These are phyloP conservation scores for Penicillium robsamsonii DNA, from an alignment of 495 filamentous ascomycete species.

Conservation along the genomic window DNA sequence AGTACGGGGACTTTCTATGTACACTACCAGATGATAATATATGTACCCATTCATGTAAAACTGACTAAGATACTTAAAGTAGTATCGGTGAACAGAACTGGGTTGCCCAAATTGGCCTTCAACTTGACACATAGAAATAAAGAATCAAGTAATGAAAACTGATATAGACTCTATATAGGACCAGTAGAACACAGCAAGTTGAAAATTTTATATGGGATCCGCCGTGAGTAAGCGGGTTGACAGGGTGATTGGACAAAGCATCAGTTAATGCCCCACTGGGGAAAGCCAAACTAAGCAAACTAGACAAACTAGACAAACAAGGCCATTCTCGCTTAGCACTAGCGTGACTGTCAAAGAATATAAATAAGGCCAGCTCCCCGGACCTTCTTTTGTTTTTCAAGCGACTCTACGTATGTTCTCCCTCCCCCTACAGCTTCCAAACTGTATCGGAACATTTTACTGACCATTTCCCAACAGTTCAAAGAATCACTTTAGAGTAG, in stretches of 20 bases:
- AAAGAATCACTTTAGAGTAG: conserved; percentile 93
- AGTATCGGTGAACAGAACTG: no score
- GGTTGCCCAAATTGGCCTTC: no score
- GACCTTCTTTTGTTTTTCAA: conserved; percentile 40
- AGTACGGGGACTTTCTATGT: no score
- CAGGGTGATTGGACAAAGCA: not conserved
- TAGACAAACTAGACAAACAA: conserved; percentile 30
- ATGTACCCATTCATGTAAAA: no score
- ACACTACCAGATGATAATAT: no score
- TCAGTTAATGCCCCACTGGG: not conserved
- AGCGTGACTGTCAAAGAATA: conserved; percentile 19
- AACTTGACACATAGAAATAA: not conserved
- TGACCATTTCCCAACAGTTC: conserved; percentile 50
- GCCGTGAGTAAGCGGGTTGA: not conserved
- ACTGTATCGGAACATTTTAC: conserved; percentile 13
- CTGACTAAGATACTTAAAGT: no score
- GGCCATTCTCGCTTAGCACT: conserved; percentile 32
- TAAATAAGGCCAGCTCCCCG: conserved; percentile 29
- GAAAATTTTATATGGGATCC: not conserved
- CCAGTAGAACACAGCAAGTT: not conserved
- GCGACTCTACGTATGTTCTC: conserved; percentile 64
- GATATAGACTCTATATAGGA: not conserved
- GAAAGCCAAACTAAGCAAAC: conserved; percentile 29
- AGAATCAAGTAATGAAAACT: conserved; percentile 3
- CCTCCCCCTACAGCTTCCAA: conserved; percentile 33